Evolutionary conservation across 2,329 filamentous ascomycete species (phyloP).

Genomic region (Diaporthe australafricana): DNA sequence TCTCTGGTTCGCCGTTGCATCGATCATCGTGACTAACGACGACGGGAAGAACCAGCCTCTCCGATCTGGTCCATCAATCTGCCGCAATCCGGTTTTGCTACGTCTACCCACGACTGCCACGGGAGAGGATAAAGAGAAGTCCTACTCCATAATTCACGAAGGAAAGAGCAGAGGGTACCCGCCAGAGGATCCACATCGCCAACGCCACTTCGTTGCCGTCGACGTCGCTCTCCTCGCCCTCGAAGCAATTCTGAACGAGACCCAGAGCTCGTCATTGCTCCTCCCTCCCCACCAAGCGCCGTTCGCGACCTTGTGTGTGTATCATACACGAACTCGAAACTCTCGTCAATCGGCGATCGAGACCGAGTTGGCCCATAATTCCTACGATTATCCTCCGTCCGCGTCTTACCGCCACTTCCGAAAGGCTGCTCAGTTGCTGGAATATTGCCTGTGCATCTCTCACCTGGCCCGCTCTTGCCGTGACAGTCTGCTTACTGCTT

Average conservation of each 20-base stretch:
- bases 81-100: neutral
- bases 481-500: constrained; percentile 29
- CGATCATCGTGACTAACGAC: constrained; percentile 17
- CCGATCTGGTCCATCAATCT: neutral
- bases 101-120: neutral
- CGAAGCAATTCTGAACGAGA: neutral
- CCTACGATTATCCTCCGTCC: neutral
- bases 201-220: neutral
- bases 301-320: neutral
- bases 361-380: constrained; percentile 29
- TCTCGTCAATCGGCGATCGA: constrained; percentile 36
- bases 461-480: constrained; percentile 30
- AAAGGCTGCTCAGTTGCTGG: constrained; percentile 44
- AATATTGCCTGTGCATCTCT: constrained; percentile 46
- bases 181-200: neutral
- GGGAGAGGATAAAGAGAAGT: neutral
- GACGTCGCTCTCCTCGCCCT: neutral
- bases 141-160: neutral
- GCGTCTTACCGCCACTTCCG: constrained; percentile 9
- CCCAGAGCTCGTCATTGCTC: neutral
- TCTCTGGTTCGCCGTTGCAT: neutral
- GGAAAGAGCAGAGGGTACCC: constrained; percentile 16
- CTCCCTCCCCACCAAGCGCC: neutral
- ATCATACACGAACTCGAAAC: constrained; percentile 20
- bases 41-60: constrained; percentile 5